A percentile compares a stretch with the other conserved stretches of the same genome.
Conservation (phyloP, 441 rosid genomes). For the Breynia disticha region DNA sequence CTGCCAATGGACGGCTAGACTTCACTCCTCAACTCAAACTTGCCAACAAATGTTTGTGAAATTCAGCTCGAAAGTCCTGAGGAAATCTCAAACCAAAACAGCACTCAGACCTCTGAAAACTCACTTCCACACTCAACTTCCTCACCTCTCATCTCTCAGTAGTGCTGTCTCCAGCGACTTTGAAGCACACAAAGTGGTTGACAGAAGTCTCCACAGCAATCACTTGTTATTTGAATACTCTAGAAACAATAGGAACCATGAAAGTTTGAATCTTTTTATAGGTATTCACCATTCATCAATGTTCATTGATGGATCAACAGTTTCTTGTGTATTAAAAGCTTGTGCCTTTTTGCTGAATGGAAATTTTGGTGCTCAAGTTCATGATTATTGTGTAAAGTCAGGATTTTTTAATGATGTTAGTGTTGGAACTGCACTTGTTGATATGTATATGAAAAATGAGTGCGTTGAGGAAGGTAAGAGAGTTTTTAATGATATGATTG, state of each 20-base stretch:
- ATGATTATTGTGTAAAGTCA: constrained; percentile 44
- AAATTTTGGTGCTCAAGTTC: constrained; percentile 53
- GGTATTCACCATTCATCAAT: constrained; percentile 40
- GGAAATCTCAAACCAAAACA: too few relatives aligned
- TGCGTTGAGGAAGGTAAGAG: constrained; percentile 42
- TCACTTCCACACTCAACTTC: not conserved
- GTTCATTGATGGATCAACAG: constrained; percentile 39
- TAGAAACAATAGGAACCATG: constrained; percentile 35
- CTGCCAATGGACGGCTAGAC: too few relatives aligned
- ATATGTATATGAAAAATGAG: constrained; percentile 58
- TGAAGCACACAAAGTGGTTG: constrained; percentile 38
- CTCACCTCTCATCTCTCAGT: not conserved
- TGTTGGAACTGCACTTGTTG: constrained; percentile 67
- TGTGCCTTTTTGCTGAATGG: constrained; percentile 42
- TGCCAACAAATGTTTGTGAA: not conserved
- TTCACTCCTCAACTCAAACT: too few relatives aligned
- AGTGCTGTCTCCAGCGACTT: not conserved
- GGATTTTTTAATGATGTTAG: constrained; percentile 56
- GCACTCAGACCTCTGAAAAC: not conserved
- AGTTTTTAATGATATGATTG: constrained; percentile 42
- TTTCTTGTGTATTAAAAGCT: constrained; percentile 61
- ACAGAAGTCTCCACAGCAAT: constrained; percentile 31
- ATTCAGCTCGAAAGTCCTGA: not conserved
- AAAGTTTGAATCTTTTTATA: constrained; percentile 42
- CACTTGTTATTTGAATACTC: constrained; percentile 43